Percentiles rank a stretch among this genome's conserved stretches.
These are phyloP conservation scores for Osmozyma mogii DNA, from an alignment of 805 yeast genomes.

Conservation along the genomic window DNA sequence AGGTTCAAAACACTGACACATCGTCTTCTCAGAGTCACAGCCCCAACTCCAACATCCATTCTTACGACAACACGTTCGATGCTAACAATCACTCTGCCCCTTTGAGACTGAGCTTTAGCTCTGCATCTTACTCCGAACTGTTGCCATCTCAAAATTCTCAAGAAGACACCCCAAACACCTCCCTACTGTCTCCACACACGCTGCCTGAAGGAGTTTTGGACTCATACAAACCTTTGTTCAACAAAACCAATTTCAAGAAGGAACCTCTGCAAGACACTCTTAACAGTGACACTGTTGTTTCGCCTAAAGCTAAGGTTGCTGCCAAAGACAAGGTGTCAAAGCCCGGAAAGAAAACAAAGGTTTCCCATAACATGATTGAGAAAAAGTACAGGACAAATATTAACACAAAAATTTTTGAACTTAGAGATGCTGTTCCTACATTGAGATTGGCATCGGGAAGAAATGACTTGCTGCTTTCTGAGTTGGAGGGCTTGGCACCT, in stretches of 20 bases:
- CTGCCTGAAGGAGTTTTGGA: conserved; percentile 3
- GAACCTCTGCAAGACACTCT: not conserved
- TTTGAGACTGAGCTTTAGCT: conserved; percentile 3
- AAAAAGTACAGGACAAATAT: conserved; percentile 75
- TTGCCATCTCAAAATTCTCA: conserved; percentile 3
- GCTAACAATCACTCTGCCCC: not conserved
- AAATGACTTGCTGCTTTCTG: conserved; percentile 15
- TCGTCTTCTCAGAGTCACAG: conserved; percentile 3
- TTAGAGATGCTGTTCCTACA: conserved; percentile 74
- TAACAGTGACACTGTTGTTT: not conserved
- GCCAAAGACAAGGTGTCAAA: conserved; percentile 24
- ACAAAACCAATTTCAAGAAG: not conserved
- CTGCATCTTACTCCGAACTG: conserved; percentile 5
- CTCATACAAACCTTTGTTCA: too few species aligned
- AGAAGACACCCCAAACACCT: conserved; percentile 5
- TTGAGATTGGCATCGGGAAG: conserved; percentile 51
- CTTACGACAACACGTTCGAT: conserved; percentile 1
- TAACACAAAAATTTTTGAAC: conserved; percentile 58
- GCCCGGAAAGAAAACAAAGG: conserved; percentile 47
- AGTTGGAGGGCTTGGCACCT: conserved; percentile 67
- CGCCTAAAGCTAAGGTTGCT: conserved; percentile 1
- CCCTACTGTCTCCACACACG: conserved; percentile 4
- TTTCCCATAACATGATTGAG: conserved; percentile 74
- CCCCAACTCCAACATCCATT: conserved; percentile 1
- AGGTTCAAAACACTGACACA: not conserved